Percentiles rank a stretch among this genome's conserved stretches.
Evolutionary conservation across 352 stramenopile species (phyloP).

Genomic region (Plasmopara viticola): DNA sequence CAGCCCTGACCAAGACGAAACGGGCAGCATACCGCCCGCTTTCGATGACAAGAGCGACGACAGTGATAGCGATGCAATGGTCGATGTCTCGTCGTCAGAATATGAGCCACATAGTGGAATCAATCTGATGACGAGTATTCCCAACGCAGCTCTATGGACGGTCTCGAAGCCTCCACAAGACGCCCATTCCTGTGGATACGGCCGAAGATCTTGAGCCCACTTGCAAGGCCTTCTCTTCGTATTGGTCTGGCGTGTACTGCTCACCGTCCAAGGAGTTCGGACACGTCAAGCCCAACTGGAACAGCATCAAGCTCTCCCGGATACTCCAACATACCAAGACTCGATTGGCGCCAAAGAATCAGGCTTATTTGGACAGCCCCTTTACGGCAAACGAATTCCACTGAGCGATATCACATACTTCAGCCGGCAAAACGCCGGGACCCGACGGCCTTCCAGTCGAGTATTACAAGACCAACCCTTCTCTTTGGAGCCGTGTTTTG

Average conservation of each 20-base stretch:
- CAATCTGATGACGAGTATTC: background rate
- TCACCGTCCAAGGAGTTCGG: background rate
- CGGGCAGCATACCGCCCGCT: background rate
- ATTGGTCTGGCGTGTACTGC: background rate
- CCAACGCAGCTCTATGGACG: background rate
- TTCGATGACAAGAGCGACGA: background rate
- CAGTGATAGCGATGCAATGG: background rate
- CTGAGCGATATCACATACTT: background rate
- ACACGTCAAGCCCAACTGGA: background rate
- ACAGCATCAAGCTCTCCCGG: background rate
- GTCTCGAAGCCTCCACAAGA: background rate
- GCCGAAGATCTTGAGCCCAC: no score
- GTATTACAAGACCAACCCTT: background rate
- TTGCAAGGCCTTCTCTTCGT: background rate
- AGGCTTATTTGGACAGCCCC: background rate
- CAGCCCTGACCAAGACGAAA: no score
- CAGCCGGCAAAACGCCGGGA: background rate
- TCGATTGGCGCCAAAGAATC: background rate
- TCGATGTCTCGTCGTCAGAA: background rate
- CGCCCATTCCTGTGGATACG: no score
- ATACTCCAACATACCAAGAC: background rate
- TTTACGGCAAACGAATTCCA: background rate
- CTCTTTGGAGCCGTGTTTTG: background rate
- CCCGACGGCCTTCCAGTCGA: background rate
- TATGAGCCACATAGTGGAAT: conserved; percentile 1